Evolutionary conservation across 1,284 basidiomycete species (phyloP), one percentile per base, ranked within the genome.

Genomic region (Moesziomyces globuligerus): DNA sequence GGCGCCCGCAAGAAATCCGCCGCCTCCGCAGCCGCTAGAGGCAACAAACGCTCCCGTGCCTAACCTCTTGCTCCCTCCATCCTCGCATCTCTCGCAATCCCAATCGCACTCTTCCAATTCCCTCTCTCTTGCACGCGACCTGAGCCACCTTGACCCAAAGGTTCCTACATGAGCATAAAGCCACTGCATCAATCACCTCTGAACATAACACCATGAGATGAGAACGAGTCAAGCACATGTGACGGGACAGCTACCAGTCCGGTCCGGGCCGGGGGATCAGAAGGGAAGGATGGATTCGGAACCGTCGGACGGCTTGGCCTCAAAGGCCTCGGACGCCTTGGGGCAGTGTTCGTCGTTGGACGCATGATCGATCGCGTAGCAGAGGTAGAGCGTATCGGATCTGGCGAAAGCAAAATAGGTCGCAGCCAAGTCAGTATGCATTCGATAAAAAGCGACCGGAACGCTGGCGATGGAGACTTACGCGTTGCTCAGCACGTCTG

Each of bases 281-380:
- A 65, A 70, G 8, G 67, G 67, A 32, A 70, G 49, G 25, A 70
- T 58, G 8, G 60, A 65, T 11, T 70, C 60, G 5, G 60, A 59
- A 4, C 42, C 40, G 21, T 56, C 66, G n/a, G 58, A 26, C 2
- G 58, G 43, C 37, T 64, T 65, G 15, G 56, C 67, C 3, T 60
- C 59, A 38, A 70, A 70, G 1, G 68, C 68, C 24, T 61, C 46
- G 9, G 53, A 53, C 17, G 62, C 68, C 15, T 58, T 71, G 15
- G 68, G 68, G 39, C 68, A 71, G 18, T 69, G 61, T 32, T 61
- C 60, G 25, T 69, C 67, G 44, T 66, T 64, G 11, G 86, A 84
- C 47, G 91, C 90, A 70, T 89, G 88, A 79, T 94, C 92, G 50
- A 94, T 91, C 74, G 91, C 91, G 79, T 92, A 92, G 78, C 93